Evolutionary conservation across 2,329 filamentous ascomycete genomes (phyloP).

Genomic region (Diaporthe humulicola): DNA sequence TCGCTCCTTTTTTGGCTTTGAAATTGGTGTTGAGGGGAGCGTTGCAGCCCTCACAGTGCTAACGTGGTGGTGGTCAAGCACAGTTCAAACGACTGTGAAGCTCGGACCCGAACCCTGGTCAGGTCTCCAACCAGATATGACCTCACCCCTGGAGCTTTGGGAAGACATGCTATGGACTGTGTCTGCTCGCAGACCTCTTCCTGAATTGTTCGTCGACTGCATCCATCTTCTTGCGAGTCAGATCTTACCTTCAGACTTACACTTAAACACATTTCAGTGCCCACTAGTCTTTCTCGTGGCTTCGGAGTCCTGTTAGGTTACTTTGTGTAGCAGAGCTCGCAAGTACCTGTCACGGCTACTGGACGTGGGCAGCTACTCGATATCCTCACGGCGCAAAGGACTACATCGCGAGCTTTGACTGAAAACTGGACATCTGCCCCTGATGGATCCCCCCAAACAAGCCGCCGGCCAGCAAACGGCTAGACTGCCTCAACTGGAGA

Average conservation of each 20-base stretch:
- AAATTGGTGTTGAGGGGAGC: neutral
- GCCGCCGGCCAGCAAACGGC: neutral
- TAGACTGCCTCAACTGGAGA: constrained; percentile 54
- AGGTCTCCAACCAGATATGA: neutral
- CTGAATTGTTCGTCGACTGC: neutral
- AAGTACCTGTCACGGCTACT: neutral
- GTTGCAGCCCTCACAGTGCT: neutral
- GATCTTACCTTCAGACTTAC: neutral
- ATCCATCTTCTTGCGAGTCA: neutral
- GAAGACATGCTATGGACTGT: neutral
- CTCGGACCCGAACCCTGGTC: constrained; percentile 6
- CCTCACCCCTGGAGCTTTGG: constrained; percentile 1
- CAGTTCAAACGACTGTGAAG: neutral
- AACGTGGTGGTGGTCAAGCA: neutral
- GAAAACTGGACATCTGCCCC: neutral
- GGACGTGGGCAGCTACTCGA: neutral
- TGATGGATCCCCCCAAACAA: constrained; percentile 28
- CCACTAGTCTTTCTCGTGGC: no score
- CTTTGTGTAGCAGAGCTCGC: neutral
- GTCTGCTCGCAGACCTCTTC: neutral
- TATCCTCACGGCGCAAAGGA: neutral
- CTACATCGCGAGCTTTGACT: neutral
- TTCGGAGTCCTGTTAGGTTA: neutral
- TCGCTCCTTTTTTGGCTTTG: neutral
- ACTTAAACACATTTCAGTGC: no score